phyloP scores from a whole-genome alignment of 768 basidiomycete genomes.

The Chalciporus piperatus region DNA sequence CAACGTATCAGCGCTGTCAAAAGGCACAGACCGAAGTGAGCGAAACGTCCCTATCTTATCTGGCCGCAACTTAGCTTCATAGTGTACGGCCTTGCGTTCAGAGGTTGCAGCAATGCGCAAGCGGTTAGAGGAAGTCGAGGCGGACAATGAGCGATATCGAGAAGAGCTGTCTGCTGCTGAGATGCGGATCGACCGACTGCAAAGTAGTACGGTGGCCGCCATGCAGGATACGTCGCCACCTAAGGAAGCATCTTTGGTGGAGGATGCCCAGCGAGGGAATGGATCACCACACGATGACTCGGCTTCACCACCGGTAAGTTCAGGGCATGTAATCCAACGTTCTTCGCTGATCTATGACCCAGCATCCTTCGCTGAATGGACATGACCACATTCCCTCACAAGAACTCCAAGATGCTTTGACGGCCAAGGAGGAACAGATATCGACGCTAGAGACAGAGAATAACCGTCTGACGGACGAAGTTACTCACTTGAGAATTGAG shows the following conservation, averaged over 20 bases:
- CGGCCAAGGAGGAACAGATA: constrained; percentile 41
- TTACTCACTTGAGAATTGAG: constrained; percentile 43
- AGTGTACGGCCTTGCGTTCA: constrained; percentile 61
- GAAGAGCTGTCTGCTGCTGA: constrained; percentile 54
- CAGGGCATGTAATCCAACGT: constrained; percentile 35
- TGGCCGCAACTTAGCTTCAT: constrained; percentile 11
- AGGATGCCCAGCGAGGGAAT: constrained; percentile 35
- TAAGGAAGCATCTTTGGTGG: constrained; percentile 29
- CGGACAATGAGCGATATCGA: constrained; percentile 47
- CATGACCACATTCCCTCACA: constrained; percentile 40
- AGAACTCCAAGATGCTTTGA: constrained; percentile 29
- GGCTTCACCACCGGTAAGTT: constrained; percentile 74
- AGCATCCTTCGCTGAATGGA: constrained; percentile 45
- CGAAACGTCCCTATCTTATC: background rate
- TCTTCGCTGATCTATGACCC: constrained; percentile 33
- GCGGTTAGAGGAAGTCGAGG: constrained; percentile 49
- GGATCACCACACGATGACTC: constrained; percentile 46
- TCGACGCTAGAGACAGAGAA: constrained; percentile 46
- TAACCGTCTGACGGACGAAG: constrained; percentile 43
- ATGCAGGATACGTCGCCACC: constrained; percentile 40
- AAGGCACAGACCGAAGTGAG: constrained; percentile 60
- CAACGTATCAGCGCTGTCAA: constrained; percentile 47
- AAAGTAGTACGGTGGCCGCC: constrained; percentile 51
- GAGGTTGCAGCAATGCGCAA: constrained; percentile 51
- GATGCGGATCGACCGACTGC: constrained; percentile 58